These are phyloP conservation scores for Biscogniauxia sp. DNA, from an alignment of 2,329 filamentous ascomycete genomes.

Conservation along the genomic window DNA sequence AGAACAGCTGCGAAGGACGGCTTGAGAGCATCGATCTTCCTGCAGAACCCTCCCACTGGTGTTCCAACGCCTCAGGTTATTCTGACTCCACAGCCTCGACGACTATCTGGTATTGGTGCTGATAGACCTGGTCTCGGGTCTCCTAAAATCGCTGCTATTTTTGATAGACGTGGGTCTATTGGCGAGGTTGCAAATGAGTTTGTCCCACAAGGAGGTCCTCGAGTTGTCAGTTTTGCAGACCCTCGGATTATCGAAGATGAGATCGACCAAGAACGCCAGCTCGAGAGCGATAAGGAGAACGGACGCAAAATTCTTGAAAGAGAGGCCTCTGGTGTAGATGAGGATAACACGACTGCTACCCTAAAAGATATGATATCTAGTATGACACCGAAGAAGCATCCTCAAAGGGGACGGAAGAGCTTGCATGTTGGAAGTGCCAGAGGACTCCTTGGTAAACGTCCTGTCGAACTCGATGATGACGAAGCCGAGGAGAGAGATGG, in stretches of 20 bases:
- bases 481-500: conserved; percentile 59
- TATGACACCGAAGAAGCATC: conserved; percentile 72
- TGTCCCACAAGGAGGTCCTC: conserved; percentile 47
- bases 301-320: conserved; percentile 54
- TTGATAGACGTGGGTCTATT: conserved; percentile 70
- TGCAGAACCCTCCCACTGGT: conserved; percentile 44
- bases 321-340: conserved; percentile 49
- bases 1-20: conserved; percentile 20
- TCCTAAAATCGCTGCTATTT: conserved; percentile 67
- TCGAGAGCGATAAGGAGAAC: conserved; percentile 61
- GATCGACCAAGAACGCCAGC: conserved; percentile 58
- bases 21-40: conserved; percentile 38
- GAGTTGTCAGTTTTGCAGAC: conserved; percentile 62
- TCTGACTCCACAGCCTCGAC: conserved; percentile 58
- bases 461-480: conserved; percentile 66
- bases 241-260: conserved; percentile 61
- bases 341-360: conserved; percentile 63
- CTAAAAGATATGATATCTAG: conserved; percentile 76
- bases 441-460: conserved; percentile 72
- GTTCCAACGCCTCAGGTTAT: conserved; percentile 61
- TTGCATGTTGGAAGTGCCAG: conserved; percentile 72
- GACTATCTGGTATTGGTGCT: conserved; percentile 66
- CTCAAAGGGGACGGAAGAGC: conserved; percentile 68
- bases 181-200: conserved; percentile 65
- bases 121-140: conserved; percentile 73